phyloP scores from a whole-genome alignment of 306 rosid genomes.

The Glycyrrhiza uralensis region DNA sequence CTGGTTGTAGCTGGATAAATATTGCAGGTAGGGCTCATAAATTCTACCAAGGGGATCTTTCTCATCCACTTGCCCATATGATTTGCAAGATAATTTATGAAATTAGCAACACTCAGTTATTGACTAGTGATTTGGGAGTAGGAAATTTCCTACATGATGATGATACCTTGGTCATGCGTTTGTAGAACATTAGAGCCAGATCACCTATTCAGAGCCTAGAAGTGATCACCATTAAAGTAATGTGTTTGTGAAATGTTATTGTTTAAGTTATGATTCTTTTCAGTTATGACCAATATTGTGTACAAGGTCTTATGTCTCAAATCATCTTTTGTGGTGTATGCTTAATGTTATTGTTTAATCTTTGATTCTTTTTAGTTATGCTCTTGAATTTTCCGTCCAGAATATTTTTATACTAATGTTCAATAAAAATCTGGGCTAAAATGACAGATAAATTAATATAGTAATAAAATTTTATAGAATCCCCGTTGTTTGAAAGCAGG shows the following conservation, averaged over 20 bases:
- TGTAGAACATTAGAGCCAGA: neutral
- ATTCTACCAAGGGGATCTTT: constrained; percentile 54
- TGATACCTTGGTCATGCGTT: constrained; percentile 4
- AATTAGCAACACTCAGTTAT: constrained; percentile 24
- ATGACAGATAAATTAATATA: constrained; percentile 34
- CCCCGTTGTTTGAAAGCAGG: constrained; percentile 90
- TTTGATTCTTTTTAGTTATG: constrained; percentile 40
- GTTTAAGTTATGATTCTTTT: neutral
- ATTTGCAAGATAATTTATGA: constrained; percentile 32
- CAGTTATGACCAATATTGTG: neutral
- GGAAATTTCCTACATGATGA: constrained; percentile 1
- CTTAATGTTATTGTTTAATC: constrained; percentile 20
- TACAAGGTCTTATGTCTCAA: neutral
- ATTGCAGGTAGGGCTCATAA: constrained; percentile 37
- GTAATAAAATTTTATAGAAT: constrained; percentile 60
- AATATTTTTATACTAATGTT: constrained; percentile 57
- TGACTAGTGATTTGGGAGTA: constrained; percentile 13
- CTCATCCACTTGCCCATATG: constrained; percentile 36
- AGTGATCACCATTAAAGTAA: neutral
- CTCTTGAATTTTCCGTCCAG: constrained; percentile 48
- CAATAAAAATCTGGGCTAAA: constrained; percentile 45
- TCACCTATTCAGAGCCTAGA: neutral
- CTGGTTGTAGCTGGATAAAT: constrained; percentile 70
- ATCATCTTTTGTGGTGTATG: constrained; percentile 20
- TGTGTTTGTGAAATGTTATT: neutral